Percentiles rank a stretch among this genome's conserved stretches.
phyloP scores from a whole-genome alignment of 805 yeast species.

The Pichia pseudocactophila region DNA sequence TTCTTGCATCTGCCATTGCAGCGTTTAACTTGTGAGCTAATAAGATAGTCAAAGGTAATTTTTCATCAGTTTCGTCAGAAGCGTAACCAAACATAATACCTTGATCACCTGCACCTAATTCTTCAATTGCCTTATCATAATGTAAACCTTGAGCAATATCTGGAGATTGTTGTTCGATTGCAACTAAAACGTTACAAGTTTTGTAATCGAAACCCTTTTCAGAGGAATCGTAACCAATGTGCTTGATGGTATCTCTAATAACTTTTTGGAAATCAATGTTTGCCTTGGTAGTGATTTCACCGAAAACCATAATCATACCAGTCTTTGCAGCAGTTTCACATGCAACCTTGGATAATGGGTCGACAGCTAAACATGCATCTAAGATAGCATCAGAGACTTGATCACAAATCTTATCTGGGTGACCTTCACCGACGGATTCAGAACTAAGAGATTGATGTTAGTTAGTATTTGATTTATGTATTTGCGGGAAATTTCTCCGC shows the following conservation, averaged over 20 bases:
- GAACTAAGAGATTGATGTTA: slow-evolving; percentile 47
- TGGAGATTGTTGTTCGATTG: slow-evolving; percentile 98
- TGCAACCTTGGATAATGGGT: slow-evolving; percentile 97
- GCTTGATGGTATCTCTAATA: slow-evolving; percentile 96
- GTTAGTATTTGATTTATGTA: background rate
- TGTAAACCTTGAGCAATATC: slow-evolving; percentile 99
- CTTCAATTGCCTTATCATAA: slow-evolving; percentile 90
- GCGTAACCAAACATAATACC: slow-evolving; percentile 99
- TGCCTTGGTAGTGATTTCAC: slow-evolving; percentile 98
- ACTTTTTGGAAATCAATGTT: slow-evolving; percentile 92
- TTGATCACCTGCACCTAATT: slow-evolving; percentile 99
- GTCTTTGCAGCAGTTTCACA: slow-evolving; percentile 99
- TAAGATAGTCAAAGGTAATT: slow-evolving; percentile 88
- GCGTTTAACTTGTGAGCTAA: slow-evolving; percentile 94
- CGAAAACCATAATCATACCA: slow-evolving; percentile 98
- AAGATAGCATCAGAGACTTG: slow-evolving; percentile 97
- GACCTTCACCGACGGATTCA: slow-evolving; percentile 91
- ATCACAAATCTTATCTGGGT: slow-evolving; percentile 95
- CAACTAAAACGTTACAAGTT: slow-evolving; percentile 97
- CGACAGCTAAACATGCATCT: slow-evolving; percentile 93
- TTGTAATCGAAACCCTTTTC: slow-evolving; percentile 98
- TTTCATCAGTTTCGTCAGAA: slow-evolving; percentile 97
- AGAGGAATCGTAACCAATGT: slow-evolving; percentile 94
- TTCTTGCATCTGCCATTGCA: slow-evolving; percentile 95
- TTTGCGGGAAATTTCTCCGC: background rate